Evolutionary conservation across 768 basidiomycete genomes (phyloP).

Genomic region (Cytidiella melzeri): DNA sequence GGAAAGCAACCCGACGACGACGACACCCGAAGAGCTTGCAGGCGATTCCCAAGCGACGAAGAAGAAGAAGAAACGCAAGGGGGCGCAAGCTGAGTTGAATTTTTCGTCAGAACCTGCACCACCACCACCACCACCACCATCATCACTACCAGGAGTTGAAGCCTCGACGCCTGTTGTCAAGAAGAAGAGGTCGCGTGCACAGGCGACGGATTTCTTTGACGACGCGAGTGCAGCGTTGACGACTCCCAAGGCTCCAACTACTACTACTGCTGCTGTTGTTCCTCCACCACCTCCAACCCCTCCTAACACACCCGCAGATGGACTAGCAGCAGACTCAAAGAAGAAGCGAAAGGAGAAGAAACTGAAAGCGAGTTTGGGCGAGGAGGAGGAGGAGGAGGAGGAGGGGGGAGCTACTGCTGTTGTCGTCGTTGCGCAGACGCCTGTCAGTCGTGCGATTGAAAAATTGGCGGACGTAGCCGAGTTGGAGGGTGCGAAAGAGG

Average conservation of each 20-base stretch:
- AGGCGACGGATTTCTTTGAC: conserved; percentile 23
- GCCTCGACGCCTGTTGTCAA: conserved; percentile 14
- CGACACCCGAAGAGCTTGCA: conserved; percentile 4
- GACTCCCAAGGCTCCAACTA: conserved; percentile 11
- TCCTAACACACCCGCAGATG: conserved; percentile 22
- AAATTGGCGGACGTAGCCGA: not conserved
- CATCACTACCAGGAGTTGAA: conserved; percentile 4
- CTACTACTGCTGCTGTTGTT: conserved; percentile 21
- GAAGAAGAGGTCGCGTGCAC: conserved; percentile 17
- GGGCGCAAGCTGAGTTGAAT: not conserved
- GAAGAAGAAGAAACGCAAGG: conserved; percentile 16
- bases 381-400: no score
- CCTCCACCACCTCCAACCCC: conserved; percentile 9
- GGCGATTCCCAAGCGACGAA: not conserved
- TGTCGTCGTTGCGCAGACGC: not conserved
- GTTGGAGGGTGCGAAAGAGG: not conserved
- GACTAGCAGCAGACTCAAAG: conserved; percentile 4
- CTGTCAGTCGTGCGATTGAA: conserved; percentile 1
- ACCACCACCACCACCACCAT: not conserved
- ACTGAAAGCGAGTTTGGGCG: no score
- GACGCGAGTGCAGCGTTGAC: conserved; percentile 9
- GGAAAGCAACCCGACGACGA: conserved; percentile 8
- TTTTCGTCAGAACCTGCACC: conserved; percentile 2
- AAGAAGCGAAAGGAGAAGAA: conserved; percentile 4
- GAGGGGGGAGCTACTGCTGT: no score